phyloP scores from a whole-genome alignment of 305 asterid species.

The Fraxinus ornus region DNA sequence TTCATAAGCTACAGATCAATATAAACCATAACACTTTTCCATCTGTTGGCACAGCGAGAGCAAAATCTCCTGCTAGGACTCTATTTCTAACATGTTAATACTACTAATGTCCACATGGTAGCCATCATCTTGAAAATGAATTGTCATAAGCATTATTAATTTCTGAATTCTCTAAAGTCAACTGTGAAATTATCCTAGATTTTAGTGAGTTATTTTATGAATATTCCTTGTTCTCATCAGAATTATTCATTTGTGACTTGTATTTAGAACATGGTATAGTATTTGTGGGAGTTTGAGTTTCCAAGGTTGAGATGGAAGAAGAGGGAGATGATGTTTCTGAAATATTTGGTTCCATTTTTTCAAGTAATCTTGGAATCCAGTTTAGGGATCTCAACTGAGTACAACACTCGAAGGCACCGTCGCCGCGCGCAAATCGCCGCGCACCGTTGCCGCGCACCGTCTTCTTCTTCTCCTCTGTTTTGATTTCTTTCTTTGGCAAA shows the following conservation, averaged over 20 bases:
- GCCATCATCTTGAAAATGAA: conserved; percentile 29
- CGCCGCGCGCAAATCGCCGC: too few species aligned
- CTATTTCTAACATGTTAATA: conserved; percentile 39
- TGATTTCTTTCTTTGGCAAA: too few species aligned
- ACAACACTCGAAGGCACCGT: too few species aligned
- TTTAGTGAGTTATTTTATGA: background rate
- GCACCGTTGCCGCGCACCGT: too few species aligned
- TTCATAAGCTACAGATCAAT: too few species aligned
- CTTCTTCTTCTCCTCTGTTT: too few species aligned
- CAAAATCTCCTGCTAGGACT: conserved; percentile 26
- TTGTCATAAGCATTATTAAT: background rate
- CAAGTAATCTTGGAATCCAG: conserved; percentile 78
- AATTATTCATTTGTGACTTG: background rate
- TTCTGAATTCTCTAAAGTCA: conserved; percentile 16
- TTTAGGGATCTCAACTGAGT: too few species aligned
- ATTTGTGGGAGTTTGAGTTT: conserved; percentile 33
- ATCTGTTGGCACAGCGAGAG: conserved; percentile 43
- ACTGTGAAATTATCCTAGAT: background rate
- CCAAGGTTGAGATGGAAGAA: conserved; percentile 33
- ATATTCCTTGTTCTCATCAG: background rate
- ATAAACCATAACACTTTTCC: too few species aligned
- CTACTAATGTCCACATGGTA: conserved; percentile 44
- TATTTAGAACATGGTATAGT: conserved; percentile 18
- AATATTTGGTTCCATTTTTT: conserved; percentile 56
- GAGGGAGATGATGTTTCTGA: conserved; percentile 29